Evolutionary conservation across 257 asterid genomes (phyloP), one percentile per base, ranked within the genome.

Genomic region (Penstemon barbatus): DNA sequence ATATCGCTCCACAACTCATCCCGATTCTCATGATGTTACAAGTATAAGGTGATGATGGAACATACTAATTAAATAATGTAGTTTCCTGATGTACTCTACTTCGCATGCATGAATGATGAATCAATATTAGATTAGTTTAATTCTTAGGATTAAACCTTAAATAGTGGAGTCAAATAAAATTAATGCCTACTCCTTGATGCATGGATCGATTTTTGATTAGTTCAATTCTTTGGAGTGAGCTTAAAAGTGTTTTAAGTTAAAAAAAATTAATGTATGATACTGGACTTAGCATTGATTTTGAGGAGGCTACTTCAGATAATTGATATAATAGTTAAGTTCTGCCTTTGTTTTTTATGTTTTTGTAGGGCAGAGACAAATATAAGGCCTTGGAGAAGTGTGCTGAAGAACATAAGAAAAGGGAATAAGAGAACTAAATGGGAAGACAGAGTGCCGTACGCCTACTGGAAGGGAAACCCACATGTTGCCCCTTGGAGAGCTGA

Each of bases 381-480:
- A 74, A 86, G 64, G 85, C 97, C 98, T 71, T 92, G 98, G 98
- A 90, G 84, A 72, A 65, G 69, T 70, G 74, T 78, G 58, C 53
- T 88, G 72, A 75, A 84, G 71, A 91, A 85, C 48, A 86, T 92
- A 61, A 79, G 75, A 83, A 84, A 90, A 83, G 97, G 93, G 55
- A 86, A 88, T 57, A 66, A 85, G 73, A 86, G 53, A 76, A 76
- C 61, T 45, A 82, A 78, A 68, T 92, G 98, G 98, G 90, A 71
- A 66, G 95, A 88, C 3, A 86, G 98, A 80, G 86, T 66, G 58
- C 91, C 98, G 25, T 87, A 83, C 68, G 98, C 98, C 13, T 92
- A 92, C 58, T 92, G 98, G 98, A 92, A 64, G 53, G 98, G 98
- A 54, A 90, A 92, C 69, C 98, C 97, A 8, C 8, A 61, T 11